Evolutionary conservation across 345 rosid genomes (phyloP).

Genomic region (Anacardium occidentale): DNA sequence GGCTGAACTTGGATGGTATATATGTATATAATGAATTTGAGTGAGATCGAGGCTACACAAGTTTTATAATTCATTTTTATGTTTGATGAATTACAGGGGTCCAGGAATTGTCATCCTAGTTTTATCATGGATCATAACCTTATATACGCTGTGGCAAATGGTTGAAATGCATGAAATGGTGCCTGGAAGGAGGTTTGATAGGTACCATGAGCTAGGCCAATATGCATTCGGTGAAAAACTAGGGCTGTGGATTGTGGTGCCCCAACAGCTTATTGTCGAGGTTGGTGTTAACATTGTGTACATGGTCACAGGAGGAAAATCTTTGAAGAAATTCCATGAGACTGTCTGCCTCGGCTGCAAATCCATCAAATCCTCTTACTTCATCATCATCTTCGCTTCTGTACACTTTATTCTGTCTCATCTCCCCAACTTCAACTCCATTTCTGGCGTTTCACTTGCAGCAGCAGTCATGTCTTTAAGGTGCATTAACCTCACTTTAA

Average conservation of each 20-base stretch:
- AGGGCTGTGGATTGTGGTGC: constrained; percentile 77
- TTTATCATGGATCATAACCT: constrained; percentile 68
- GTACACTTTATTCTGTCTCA: constrained; percentile 68
- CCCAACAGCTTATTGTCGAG: constrained; percentile 72
- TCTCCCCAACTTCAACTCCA: constrained; percentile 77
- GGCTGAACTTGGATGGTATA: constrained; percentile 79
- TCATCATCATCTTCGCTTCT: constrained; percentile 72
- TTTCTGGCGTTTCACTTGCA: constrained; percentile 54
- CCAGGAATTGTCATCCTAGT: constrained; percentile 53
- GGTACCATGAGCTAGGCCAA: constrained; percentile 80
- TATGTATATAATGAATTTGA: too few species aligned
- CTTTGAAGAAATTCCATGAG: constrained; percentile 66
- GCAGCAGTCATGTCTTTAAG: constrained; percentile 86
- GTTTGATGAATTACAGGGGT: constrained; percentile 46
- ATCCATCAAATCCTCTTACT: constrained; percentile 49
- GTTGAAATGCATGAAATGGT: constrained; percentile 86
- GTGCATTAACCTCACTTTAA: constrained; percentile 19
- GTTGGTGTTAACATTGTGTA: constrained; percentile 65
- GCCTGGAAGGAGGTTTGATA: constrained; percentile 70
- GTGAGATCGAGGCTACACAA: background rate
- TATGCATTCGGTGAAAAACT: constrained; percentile 77
- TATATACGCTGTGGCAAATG: constrained; percentile 91
- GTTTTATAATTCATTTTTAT: background rate
- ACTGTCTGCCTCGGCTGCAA: constrained; percentile 49
- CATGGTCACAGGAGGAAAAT: constrained; percentile 86